These are phyloP conservation scores for Cladosporium velox DNA, from an alignment of 2,329 filamentous ascomycete species.

Conservation along the genomic window DNA sequence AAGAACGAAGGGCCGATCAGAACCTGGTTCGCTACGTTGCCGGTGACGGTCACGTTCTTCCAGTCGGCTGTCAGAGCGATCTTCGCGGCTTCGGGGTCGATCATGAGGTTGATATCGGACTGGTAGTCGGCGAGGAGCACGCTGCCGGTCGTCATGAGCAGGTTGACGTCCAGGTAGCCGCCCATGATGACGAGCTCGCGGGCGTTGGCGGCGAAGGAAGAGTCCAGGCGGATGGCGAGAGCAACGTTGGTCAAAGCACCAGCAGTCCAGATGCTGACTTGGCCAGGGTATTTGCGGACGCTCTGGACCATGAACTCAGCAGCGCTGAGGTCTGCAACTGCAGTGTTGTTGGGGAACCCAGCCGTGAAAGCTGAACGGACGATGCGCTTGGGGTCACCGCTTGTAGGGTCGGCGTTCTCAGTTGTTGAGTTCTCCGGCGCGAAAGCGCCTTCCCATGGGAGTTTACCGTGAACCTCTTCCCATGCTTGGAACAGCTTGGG, in stretches of 20 bases:
- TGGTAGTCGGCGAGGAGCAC: slow-evolving; percentile 33
- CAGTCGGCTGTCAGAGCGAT: slow-evolving; percentile 53
- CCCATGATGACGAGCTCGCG: slow-evolving; percentile 55
- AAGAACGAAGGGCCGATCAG: slow-evolving; percentile 44
- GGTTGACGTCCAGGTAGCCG: slow-evolving; percentile 49
- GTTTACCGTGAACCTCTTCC: slow-evolving; percentile 47
- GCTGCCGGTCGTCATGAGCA: slow-evolving; percentile 34
- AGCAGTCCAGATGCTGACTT: slow-evolving; percentile 52
- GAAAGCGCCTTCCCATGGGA: slow-evolving; percentile 52
- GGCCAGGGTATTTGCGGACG: slow-evolving; percentile 52
- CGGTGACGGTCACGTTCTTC: slow-evolving; percentile 47
- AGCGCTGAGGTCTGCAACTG: slow-evolving; percentile 42
- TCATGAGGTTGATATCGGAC: slow-evolving; percentile 52
- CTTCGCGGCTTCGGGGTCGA: slow-evolving; percentile 54
- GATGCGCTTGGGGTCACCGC: slow-evolving; percentile 47
- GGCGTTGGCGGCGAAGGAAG: slow-evolving; percentile 48
- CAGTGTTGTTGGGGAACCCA: slow-evolving; percentile 50
- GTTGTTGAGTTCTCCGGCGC: slow-evolving; percentile 46
- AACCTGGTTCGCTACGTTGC: slow-evolving; percentile 53
- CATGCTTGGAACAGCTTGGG: slow-evolving; percentile 48
- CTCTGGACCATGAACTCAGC: slow-evolving; percentile 50
- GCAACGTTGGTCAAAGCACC: slow-evolving; percentile 54
- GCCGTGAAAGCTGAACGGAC: slow-evolving; percentile 46
- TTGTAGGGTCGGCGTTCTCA: slow-evolving; percentile 49
- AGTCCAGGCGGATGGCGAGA: slow-evolving; percentile 49